Evolutionary conservation across 345 rosid species (phyloP).

Genomic region (Gynandropsis gynandra): DNA sequence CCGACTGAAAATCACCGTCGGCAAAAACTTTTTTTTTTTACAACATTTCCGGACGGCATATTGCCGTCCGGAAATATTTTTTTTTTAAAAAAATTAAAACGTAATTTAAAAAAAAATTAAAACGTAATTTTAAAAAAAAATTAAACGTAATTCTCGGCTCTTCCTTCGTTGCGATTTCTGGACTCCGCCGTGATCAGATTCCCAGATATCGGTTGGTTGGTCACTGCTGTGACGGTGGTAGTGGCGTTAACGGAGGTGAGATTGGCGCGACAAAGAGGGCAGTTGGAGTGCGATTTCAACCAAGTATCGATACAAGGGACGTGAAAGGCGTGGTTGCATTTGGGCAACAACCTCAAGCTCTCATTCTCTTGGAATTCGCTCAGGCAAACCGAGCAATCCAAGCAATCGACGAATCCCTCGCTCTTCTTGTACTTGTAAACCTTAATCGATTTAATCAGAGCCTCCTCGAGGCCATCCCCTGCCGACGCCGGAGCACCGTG

Average conservation of each 20-base stretch:
- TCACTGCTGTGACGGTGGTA: background rate
- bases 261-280: conserved; percentile 76
- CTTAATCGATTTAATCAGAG: conserved; percentile 44
- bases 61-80: too few relatives aligned
- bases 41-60: too few relatives aligned
- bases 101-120: too few relatives aligned
- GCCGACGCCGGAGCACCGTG: background rate
- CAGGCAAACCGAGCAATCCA: conserved; percentile 67
- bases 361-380: conserved; percentile 70
- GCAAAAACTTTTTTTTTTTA: too few relatives aligned
- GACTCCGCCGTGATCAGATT: background rate
- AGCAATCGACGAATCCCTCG: conserved; percentile 52
- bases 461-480: conserved; percentile 53
- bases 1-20: too few relatives aligned
- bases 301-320: conserved; percentile 80
- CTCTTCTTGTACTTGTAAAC: conserved; percentile 45
- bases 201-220: conserved; percentile 6
- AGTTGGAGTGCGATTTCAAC: conserved; percentile 71
- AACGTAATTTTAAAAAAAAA: too few relatives aligned
- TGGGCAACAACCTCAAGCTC: conserved; percentile 57
- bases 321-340: conserved; percentile 82
- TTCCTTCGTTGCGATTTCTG: conserved; percentile 6
- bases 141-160: too few relatives aligned
- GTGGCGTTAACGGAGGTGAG: conserved; percentile 23
- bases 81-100: too few relatives aligned